Base-by-base conservation (phyloP, 2,329 filamentous ascomycete genomes). In the Aspergillus aculeatus region DNA sequence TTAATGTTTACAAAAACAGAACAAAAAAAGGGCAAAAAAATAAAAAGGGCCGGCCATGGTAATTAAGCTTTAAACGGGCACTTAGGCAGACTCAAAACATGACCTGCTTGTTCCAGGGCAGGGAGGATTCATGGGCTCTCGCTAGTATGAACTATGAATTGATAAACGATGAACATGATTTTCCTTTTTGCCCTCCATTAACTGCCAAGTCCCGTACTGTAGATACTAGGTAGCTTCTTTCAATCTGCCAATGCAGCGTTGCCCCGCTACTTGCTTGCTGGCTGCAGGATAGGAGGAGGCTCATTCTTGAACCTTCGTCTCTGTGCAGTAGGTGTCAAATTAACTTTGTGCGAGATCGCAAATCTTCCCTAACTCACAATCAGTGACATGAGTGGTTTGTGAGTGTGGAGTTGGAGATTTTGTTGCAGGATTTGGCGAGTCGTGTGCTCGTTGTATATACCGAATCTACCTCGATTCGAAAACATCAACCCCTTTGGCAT, bases 51-150 rank as follows among this genome's bases (percentile, higher is more conserved):
- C 32, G 11, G 14, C 14, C 32, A 35, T n/a, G 38, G 38, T 19
- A 44, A 44, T 47, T 54, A 55, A 55, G 53, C 53, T 55, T 55
- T 48, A 47, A 55, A 55, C 53, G 53, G 53, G 26, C 53, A 54
- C 52, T 47, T 47, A 54, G 44, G 53, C 53, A 55, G 23, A 29
- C 51, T 54, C 52, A 54, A 54, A 41, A 21, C 24, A 55, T 47
- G 24, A 55, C 31, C 44, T 55, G 23, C 53, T 47, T 47, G 32
- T 21, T 32, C 26, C 31, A 55, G 41, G 52, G 24, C 26, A 47
- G 52, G 38, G 44, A 54, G 29, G 50, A 44, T 44, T 19, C 32
- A 35, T 35, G 32, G 32, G 32, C 32, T 35, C 38, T 44, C 16
- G 14, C 16, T 44, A 44, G 38, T 44, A 19, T 44, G 38, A 44